Base-by-base conservation (phyloP, 139 green algal genomes). In the Micractinium sp. region DNA sequence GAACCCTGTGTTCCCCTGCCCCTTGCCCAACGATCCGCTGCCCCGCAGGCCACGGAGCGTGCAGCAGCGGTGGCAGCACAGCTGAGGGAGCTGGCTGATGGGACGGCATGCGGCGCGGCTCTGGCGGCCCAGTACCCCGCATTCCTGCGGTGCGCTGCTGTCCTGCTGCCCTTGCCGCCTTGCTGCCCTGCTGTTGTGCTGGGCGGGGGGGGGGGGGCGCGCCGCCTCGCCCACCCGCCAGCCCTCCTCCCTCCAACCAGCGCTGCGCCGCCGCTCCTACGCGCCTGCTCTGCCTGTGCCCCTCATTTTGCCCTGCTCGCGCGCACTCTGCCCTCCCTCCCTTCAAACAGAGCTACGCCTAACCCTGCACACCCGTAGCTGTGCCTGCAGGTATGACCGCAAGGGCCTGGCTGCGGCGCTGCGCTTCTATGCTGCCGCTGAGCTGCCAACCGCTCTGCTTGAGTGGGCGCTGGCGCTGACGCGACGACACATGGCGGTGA, bases 401-500 rank as follows among this genome's bases (percentile, higher is more conserved):
- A 83, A 90, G 66, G 90, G 90, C 3, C 76, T 90, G 29, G 1
- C 53, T 0, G 31, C 77, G 4, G 53, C 33, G 29, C 83, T 93
- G 39, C 66, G 63, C 31, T 92, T 78, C 75, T 82, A 87, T 19
- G 31, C 47, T 3, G 78, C 85, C 53, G 33, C 23, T 1, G 71
- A 89, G 33, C 53, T 92, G 63, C 69, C 88, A 12, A 7, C 53
- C 22, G n/a, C 22, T 14, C 35, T 75, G 18, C 38, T 86, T 63
- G 47, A 85, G 23, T 93, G 91, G 91, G 91, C 88, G 23, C 87
- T 92, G 63, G 75, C 69, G 0, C 85, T 93, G 25, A 92, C 88
- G 22, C 88, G 91, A 36, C 23, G 35, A 9, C 91, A 93, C 76
- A 93, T 93, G 91, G 36, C 87, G 63, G 89, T 79, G 73, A 16